Evolutionary conservation across 2,329 filamentous ascomycete species (phyloP), one percentile per base, ranked within the genome.

Genomic region (Fusarium pseudonygamai): DNA sequence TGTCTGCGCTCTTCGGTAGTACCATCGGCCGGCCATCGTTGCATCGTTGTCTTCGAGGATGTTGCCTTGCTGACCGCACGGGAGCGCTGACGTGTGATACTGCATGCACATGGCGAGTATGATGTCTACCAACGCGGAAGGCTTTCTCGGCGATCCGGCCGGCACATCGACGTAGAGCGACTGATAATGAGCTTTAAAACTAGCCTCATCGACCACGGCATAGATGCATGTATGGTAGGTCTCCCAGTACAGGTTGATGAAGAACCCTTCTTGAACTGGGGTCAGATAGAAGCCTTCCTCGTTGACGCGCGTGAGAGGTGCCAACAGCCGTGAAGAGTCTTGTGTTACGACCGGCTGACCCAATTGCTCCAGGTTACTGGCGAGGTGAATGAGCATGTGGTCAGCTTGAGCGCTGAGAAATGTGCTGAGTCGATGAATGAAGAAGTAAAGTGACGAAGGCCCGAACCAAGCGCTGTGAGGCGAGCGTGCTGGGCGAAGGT

Each of bases 71-170:
- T 69, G 43, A 0, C 32, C 20, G 1, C 24, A 28, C 4, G 64
- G 57, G 2, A 32, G 28, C 1, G 64, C 32, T 2, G 64, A 69
- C 1, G 52, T 24, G 20, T 56, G 57, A 10, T 69, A 69, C 1
- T 69, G 66, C 64, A 69, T 69, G 1, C 66, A 69, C 66, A 69
- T 69, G 2, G 66, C 66, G 6, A 69, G 36, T 14, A 69, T 69
- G 20, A 69, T 69, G 4, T 68, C 65, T 0, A 68, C 47, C 6
- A 68, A 34, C 3, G 56, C 65, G 6, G 65, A 68, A 1, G 59
- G 47, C 5, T 43, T 69, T 13, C 65, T 55, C 4, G 32, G 42
- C 7, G 66, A 40, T 3, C 65, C 65, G 6, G 64, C 30, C 1
- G 64, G 65, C 4, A 68, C 56, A 11, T 68, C 32, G 2, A 68